Percentiles rank a stretch among this genome's conserved stretches.
Evolutionary conservation across 2,329 filamentous ascomycete genomes (phyloP).

Genomic region (Trichoderma atrobrunneum): DNA sequence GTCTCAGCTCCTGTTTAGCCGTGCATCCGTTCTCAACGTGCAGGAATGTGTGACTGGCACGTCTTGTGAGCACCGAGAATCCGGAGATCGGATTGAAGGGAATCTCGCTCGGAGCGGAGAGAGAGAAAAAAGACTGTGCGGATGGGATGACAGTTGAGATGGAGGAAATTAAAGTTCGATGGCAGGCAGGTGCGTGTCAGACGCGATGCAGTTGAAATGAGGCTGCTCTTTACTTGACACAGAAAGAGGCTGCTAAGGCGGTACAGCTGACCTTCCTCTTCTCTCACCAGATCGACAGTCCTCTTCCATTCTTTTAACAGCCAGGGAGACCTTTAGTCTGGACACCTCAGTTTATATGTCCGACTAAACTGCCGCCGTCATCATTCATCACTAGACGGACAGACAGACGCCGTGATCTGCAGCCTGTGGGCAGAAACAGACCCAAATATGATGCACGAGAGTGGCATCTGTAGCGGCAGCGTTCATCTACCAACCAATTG

Average conservation of each 20-base stretch:
- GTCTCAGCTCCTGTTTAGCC: not conserved
- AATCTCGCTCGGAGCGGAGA: too few species aligned
- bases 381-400: not conserved
- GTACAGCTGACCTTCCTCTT: not conserved
- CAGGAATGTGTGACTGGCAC: not conserved
- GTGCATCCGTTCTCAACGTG: not conserved
- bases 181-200: not conserved
- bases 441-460: not conserved
- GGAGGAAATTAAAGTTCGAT: not conserved
- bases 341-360: not conserved
- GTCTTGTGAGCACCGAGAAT: not conserved
- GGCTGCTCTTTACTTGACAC: not conserved
- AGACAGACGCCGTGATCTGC: not conserved
- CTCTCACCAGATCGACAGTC: not conserved
- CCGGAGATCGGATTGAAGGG: not conserved
- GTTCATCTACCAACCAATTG: slow-evolving; percentile 14
- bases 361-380: not conserved
- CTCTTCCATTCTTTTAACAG: not conserved
- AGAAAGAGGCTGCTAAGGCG: not conserved
- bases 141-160: not conserved
- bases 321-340: not conserved
- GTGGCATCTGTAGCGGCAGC: not conserved
- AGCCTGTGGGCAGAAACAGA: not conserved
- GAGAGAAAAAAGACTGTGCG: not conserved
- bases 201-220: not conserved